These are phyloP conservation scores for Trichoderma asperellum DNA, from an alignment of 2,329 filamentous ascomycete genomes.

Conservation along the genomic window DNA sequence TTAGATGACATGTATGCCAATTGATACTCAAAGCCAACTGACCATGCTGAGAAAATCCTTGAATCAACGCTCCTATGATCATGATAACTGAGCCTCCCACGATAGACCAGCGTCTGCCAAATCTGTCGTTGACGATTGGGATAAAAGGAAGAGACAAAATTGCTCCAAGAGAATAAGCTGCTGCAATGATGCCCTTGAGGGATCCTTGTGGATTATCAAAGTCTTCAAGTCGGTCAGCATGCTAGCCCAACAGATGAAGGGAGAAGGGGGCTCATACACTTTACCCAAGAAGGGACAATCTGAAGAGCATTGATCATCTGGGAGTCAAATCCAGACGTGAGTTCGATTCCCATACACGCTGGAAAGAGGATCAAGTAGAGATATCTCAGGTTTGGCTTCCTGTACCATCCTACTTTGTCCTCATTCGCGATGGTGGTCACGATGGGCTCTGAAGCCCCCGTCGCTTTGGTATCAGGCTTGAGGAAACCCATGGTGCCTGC, in stretches of 20 bases:
- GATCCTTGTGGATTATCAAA: constrained; percentile 10
- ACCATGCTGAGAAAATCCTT: constrained; percentile 14
- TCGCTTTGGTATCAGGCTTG: constrained; percentile 6
- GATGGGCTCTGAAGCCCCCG: constrained; percentile 8
- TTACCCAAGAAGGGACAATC: constrained; percentile 17
- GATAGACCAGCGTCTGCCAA: constrained; percentile 9
- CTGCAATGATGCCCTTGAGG: constrained; percentile 7
- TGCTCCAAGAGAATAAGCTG: constrained; percentile 11
- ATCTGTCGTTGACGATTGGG: constrained; percentile 9
- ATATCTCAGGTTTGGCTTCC: constrained; percentile 13
- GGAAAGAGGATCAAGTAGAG: constrained; percentile 18
- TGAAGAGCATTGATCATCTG: constrained; percentile 18
- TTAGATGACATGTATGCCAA: not conserved
- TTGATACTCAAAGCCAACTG: rapidly evolving
- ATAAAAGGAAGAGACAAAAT: constrained; percentile 16
- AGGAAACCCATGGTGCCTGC: not conserved
- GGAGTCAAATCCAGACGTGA: constrained; percentile 17
- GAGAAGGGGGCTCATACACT: not conserved
- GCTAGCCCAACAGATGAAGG: too few species aligned
- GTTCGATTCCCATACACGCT: constrained; percentile 14
- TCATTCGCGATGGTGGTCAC: constrained; percentile 10
- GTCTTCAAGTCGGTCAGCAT: not conserved
- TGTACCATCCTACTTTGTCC: constrained; percentile 13
- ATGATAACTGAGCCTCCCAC: constrained; percentile 4
- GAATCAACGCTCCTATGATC: constrained; percentile 10